Base-by-base conservation (phyloP, 192 early-diverging fungal species). In the Backusella mclennaniae region DNA sequence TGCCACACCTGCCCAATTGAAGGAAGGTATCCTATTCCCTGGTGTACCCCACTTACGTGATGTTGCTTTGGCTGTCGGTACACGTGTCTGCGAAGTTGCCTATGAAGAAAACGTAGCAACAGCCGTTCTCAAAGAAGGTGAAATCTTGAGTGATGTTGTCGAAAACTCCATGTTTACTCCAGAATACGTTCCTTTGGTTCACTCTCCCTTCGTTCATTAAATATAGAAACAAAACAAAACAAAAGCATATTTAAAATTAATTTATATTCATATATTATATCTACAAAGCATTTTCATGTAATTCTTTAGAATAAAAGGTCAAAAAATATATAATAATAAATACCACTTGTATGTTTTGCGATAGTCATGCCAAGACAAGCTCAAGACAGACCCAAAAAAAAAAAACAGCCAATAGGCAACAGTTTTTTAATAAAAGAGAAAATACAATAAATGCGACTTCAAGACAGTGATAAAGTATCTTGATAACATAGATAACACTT, bases 161-260 rank as follows among this genome's bases (percentile, higher is more conserved):
- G 78, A 86, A 46, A 84, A 80, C 23, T 86, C 84, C 19, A 90
- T 90, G 86, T 88, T 79, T 78, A 69, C 81, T 21, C 86, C 85
- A 14, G 84, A 84, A 66, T 88, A 88, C 19, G 85, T 88, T 29
- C 85, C 85, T 33, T 69, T 82, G 23, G 81, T 82, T 19, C 73
- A 82, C 46, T 56, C 66, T 44, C 77, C 75, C 38, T 68, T 74
- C 21, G 53, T 14, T 19, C 53, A 59, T 59, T 59, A 59, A 12
- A 59, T 9, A 59, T 59, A 59, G 23, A 21, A 26, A 59, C n/a
- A 59, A 26, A 59, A n/a, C 17, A 21, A 53, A 53, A 53, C n/a
- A 53, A 63, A 63, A 63, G 56, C 56, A 63, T 56, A 44, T 63
- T 29, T 63, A 63, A 63, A 26, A 63, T 63, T 63, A 63, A 63